phyloP scores from a whole-genome alignment of 345 rosid genomes.

The Atalantia buxifolia region DNA sequence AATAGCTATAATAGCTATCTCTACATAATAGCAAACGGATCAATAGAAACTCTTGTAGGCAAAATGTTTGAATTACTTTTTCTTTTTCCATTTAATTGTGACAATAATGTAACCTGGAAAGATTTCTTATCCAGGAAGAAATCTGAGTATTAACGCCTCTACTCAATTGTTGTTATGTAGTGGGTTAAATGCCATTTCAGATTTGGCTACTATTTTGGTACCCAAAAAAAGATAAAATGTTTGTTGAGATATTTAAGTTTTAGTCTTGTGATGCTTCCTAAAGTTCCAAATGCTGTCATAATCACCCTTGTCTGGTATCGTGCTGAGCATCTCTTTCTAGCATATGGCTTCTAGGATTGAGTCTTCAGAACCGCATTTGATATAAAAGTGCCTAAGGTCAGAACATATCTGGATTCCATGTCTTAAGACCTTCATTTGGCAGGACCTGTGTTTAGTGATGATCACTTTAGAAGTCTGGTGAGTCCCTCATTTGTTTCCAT shows the following conservation, averaged over 20 bases:
- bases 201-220: not conserved
- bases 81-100: not conserved
- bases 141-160: not conserved
- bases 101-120: not conserved
- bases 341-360: not conserved
- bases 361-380: not conserved
- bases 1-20: conserved; percentile 1
- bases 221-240: not conserved
- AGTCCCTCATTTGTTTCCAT: not conserved
- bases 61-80: not conserved
- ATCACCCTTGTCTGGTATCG: not conserved
- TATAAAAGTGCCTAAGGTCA: not conserved
- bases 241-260: not conserved
- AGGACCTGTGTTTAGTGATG: not conserved
- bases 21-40: not conserved
- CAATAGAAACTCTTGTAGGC: not conserved
- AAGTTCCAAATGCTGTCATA: not conserved
- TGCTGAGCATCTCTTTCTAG: not conserved
- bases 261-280: not conserved
- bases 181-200: not conserved
- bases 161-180: not conserved
- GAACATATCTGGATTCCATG: not conserved
- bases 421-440: not conserved
- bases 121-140: not conserved
- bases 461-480: not conserved